Base-by-base conservation (phyloP, 148 eudicot species). In the Camellia lanceoleosa region DNA sequence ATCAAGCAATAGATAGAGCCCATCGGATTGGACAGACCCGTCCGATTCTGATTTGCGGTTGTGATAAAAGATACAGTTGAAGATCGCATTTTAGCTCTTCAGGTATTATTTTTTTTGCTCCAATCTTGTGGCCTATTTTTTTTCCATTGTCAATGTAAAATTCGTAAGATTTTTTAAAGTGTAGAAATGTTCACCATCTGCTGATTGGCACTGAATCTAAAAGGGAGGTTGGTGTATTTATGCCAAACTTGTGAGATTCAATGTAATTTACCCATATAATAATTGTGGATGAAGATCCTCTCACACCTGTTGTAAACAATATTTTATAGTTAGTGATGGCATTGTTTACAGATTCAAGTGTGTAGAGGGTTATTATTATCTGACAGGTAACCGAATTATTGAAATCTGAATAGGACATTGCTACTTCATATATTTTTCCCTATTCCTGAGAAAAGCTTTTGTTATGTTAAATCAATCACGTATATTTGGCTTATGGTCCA, bases 21-120 rank as follows among this genome's bases (percentile, higher is more conserved):
- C 99, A 97, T 81, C 91, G 99, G 59, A 97, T 97, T 79, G 99
- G 99, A 54, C 99, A 97, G 83, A 94, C 94, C 52, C 97, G 99
- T 66, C 99, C 99, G 68, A 98, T 97, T 83, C 88, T 90, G 42
- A 98, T 73, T 88, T 87, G 70, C 94, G 98, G 65, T 84, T 97
- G 82, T 98, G 23, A 95, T 93, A 63, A 87, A 91, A 87, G 94
- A 92, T 81, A 92, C 98, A 0, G 97, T 94, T 66, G 98, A 94
- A 85, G 98, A 94, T 83, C 90, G 98, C 68, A 94, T 94, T 74
- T 87, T 94, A 86, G 94, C 98, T 72, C 93, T 94, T 78, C 98
- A 94, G 97, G 98, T 94, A 85, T 69, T 74, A 16, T 23, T 23
- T 55, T 42, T 64, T 69, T 15, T 44, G 23, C 6, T 20, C 60